Conservation (phyloP, 345 rosid genomes). For the Dimocarpus longan region DNA sequence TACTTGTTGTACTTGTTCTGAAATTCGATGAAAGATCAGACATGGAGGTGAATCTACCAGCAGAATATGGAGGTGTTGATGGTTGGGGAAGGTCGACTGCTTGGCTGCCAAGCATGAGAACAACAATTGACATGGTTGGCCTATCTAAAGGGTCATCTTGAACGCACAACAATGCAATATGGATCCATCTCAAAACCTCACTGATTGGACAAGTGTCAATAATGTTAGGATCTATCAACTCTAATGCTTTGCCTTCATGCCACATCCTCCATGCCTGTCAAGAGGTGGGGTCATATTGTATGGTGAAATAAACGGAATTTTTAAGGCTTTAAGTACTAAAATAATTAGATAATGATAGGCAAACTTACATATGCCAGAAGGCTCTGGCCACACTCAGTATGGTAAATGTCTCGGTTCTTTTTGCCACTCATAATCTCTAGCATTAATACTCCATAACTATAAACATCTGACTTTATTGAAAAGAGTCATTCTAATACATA, state of each 20-base stretch:
- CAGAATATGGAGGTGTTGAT: constrained; percentile 31
- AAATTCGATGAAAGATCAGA: constrained; percentile 31
- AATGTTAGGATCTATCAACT: constrained; percentile 41
- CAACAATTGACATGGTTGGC: constrained; percentile 48
- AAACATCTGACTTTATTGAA: constrained; percentile 53
- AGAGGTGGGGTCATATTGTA: neutral
- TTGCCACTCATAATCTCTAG: constrained; percentile 49
- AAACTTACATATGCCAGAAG: constrained; percentile 43
- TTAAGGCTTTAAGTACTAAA: neutral
- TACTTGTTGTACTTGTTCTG: constrained; percentile 15
- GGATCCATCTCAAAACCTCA: constrained; percentile 47
- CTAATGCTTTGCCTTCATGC: constrained; percentile 36
- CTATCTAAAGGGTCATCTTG: constrained; percentile 46
- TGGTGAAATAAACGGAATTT: neutral
- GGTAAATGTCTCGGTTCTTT: constrained; percentile 40
- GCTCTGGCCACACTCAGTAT: constrained; percentile 28
- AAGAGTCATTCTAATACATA: constrained; percentile 48
- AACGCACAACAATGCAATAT: constrained; percentile 48
- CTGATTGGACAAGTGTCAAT: constrained; percentile 3
- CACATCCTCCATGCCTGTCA: constrained; percentile 53
- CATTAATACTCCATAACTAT: constrained; percentile 46
- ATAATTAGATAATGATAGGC: neutral
- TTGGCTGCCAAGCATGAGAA: constrained; percentile 53
- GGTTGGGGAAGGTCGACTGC: constrained; percentile 40
- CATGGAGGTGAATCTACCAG: constrained; percentile 23